Percentiles rank a stretch among this genome's conserved stretches.
Evolutionary conservation across 2,329 filamentous ascomycete genomes (phyloP).

Genomic region (Phialemoniopsis sp.): DNA sequence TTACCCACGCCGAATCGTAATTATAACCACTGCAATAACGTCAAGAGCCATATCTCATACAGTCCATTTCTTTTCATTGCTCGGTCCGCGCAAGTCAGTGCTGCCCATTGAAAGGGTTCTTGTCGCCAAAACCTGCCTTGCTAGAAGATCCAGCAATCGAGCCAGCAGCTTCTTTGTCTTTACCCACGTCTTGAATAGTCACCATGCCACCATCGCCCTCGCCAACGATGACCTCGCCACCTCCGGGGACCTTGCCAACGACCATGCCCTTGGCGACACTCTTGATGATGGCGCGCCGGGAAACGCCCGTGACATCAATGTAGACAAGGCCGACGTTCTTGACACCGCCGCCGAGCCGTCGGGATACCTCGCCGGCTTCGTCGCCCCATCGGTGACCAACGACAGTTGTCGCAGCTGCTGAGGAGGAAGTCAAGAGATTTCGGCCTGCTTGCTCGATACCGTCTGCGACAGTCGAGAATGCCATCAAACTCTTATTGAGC

Average conservation of each 20-base stretch:
- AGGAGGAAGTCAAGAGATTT: slow-evolving; percentile 69
- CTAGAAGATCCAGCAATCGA: not conserved
- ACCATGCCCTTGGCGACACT: slow-evolving; percentile 97
- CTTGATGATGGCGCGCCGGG: slow-evolving; percentile 83
- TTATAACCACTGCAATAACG: not conserved
- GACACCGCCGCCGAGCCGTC: slow-evolving; percentile 75
- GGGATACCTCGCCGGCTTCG: slow-evolving; percentile 77
- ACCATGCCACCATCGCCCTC: slow-evolving; percentile 42
- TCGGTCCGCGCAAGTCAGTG: too few species aligned
- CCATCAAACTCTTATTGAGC: slow-evolving; percentile 93
- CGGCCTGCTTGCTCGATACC: slow-evolving; percentile 86
- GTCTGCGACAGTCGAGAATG: slow-evolving; percentile 90
- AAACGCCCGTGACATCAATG: slow-evolving; percentile 93
- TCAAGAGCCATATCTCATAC: too few species aligned
- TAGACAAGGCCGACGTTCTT: slow-evolving; percentile 98
- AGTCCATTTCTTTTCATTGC: too few species aligned
- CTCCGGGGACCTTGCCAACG: slow-evolving; percentile 71
- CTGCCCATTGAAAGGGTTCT: slow-evolving; percentile 8
- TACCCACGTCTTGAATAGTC: slow-evolving; percentile 12
- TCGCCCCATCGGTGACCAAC: slow-evolving; percentile 85
- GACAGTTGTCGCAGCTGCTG: slow-evolving; percentile 76
- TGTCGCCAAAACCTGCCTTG: slow-evolving; percentile 10
- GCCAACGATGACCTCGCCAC: slow-evolving; percentile 69
- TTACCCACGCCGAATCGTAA: too few species aligned
- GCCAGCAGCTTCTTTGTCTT: slow-evolving; percentile 8